phyloP scores from a whole-genome alignment of 176 grass and related monocot genomes.

The Rhynchospora breviuscula region DNA sequence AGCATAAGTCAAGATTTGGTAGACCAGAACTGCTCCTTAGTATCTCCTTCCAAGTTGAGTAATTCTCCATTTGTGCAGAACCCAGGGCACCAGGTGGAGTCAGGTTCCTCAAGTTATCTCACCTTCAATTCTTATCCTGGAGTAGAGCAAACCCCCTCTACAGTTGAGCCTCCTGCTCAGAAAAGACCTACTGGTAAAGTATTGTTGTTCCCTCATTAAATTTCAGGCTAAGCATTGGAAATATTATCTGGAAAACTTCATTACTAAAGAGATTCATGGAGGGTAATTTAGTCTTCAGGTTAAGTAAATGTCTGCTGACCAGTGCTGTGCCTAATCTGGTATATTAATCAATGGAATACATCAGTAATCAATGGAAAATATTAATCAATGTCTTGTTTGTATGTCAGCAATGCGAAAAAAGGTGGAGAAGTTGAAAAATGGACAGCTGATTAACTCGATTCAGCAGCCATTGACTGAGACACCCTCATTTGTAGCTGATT shows the following conservation, averaged over 20 bases:
- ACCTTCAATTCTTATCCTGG: slow-evolving; percentile 54
- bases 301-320: background rate
- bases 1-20: slow-evolving; percentile 32
- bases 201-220: background rate
- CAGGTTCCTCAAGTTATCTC: slow-evolving; percentile 55
- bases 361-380: background rate
- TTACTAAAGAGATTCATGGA: slow-evolving; percentile 32
- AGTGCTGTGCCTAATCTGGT: background rate
- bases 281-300: slow-evolving; percentile 30
- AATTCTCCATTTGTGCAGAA: slow-evolving; percentile 39
- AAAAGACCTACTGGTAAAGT: background rate
- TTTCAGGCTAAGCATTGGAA: background rate
- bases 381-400: background rate
- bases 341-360: background rate
- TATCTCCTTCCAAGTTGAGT: slow-evolving; percentile 35
- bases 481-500: slow-evolving; percentile 36
- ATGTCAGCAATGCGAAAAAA: slow-evolving; percentile 36
- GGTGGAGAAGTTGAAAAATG: slow-evolving; percentile 22
- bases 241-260: background rate
- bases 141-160: slow-evolving; percentile 30
- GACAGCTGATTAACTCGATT: slow-evolving; percentile 25
- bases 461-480: slow-evolving; percentile 35
- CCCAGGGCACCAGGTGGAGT: slow-evolving; percentile 41
- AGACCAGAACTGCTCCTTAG: slow-evolving; percentile 39
- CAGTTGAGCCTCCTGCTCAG: slow-evolving; percentile 34